A percentile compares a stretch with the other conserved stretches of the same genome.
Conservation (phyloP, 2,329 filamentous ascomycete genomes). For the Sporothrix curviconia region DNA sequence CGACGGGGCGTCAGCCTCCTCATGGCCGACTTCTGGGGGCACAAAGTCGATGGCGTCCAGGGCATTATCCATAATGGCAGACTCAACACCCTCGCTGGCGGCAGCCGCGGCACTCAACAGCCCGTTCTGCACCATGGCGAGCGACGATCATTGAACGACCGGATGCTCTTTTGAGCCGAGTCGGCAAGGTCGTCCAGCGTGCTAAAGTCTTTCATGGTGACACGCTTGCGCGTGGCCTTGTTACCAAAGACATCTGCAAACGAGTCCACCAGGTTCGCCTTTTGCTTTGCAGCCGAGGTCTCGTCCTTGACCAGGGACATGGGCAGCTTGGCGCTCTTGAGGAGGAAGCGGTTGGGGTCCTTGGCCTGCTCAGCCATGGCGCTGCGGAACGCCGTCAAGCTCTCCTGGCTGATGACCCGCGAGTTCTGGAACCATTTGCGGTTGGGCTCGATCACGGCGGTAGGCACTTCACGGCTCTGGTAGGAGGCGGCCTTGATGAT, state of each 20-base stretch:
- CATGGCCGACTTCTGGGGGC: slow-evolving; percentile 15
- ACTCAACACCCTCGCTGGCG: slow-evolving; percentile 45
- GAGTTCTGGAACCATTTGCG: slow-evolving; percentile 98
- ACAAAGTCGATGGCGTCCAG: slow-evolving; percentile 34
- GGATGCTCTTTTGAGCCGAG: slow-evolving; percentile 72
- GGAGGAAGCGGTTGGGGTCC: slow-evolving; percentile 88
- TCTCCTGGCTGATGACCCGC: slow-evolving; percentile 81
- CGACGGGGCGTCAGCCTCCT: slow-evolving; percentile 32
- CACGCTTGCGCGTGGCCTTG: slow-evolving; percentile 85
- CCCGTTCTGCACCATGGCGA: slow-evolving; percentile 59
- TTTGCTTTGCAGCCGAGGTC: slow-evolving; percentile 60
- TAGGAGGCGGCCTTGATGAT: slow-evolving; percentile 56
- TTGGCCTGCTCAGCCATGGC: slow-evolving; percentile 85
- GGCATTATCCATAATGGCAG: slow-evolving; percentile 23
- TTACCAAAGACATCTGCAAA: slow-evolving; percentile 88
- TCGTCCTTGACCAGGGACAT: slow-evolving; percentile 88
- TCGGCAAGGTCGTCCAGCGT: slow-evolving; percentile 76
- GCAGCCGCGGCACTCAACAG: slow-evolving; percentile 54
- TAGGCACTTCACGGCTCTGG: slow-evolving; percentile 71
- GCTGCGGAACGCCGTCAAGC: slow-evolving; percentile 61
- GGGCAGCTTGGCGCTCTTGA: slow-evolving; percentile 94
- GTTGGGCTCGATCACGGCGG: slow-evolving; percentile 87
- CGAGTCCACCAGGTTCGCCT: slow-evolving; percentile 29
- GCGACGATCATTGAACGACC: slow-evolving; percentile 70
- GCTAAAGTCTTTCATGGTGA: slow-evolving; percentile 60